Base-by-base conservation (phyloP, 257 asterid genomes). In the Petunia axillaris region DNA sequence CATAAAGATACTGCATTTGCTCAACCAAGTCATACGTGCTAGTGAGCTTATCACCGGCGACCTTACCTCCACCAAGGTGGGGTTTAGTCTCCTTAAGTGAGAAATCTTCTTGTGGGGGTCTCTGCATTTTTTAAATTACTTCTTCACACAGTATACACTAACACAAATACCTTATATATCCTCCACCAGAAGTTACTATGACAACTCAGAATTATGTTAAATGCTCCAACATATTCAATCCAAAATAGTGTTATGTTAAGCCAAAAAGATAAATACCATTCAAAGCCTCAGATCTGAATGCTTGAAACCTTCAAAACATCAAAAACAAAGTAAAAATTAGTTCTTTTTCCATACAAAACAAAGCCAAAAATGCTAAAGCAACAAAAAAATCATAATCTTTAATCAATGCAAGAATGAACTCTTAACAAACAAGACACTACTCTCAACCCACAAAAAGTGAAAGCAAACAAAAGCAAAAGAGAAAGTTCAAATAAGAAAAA, bases 241-340 rank as follows among this genome's bases (percentile, higher is more conserved):
- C 43, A 82, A 79, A 79, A 65, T 60, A 43, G 25, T 54, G 68
- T 63, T 50, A 75, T 75, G 2, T 11, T 46, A 13, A 11, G 39
- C 43, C 80, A 79, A 65, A 41, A 63, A 65, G 46, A 43, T 16
- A 16, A 71, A 79, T 60, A 64, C 64, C 87, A 82, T 44, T 75
- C 82, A 84, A 77, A 79, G 83, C 84, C 79, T 82, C 93, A 92
- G 97, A 92, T 92, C 95, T 86, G 95, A 84, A 87, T 16, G 57
- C 83, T 65, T 74, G 85, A 80, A 85, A 81, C 85, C 91, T 88
- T 86, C 83, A 75, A 16, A 57, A 85, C 38, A 84, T 43, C 54
- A 71, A 36, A 83, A 80, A 81, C 0, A 64, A 76, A 16, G 37
- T 39, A n/a, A 16, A 25, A 71, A 53, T 40, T 35, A 79, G 68